Conservation (phyloP, 345 rosid species). For the Camelina hispida region DNA sequence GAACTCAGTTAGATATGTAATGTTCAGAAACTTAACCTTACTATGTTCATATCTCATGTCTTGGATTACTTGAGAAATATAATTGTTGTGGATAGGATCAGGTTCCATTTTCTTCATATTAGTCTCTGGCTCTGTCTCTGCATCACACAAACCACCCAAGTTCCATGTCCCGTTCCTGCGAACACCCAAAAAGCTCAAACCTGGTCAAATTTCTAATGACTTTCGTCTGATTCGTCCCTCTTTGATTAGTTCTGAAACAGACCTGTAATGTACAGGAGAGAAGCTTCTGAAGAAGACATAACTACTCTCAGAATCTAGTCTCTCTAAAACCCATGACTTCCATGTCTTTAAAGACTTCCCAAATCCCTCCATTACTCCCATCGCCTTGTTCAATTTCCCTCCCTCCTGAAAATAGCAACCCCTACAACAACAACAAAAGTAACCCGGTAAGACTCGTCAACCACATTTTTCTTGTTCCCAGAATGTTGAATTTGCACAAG, state of each 20-base stretch:
- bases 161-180: slow-evolving; percentile 79
- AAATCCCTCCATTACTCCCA: slow-evolving; percentile 72
- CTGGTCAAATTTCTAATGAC: slow-evolving; percentile 16
- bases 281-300: slow-evolving; percentile 75
- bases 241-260: slow-evolving; percentile 20
- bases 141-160: slow-evolving; percentile 68
- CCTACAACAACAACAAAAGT: slow-evolving; percentile 47
- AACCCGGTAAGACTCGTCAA: slow-evolving; percentile 9
- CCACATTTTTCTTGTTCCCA: slow-evolving; percentile 6
- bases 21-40: slow-evolving; percentile 67
- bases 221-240: neutral
- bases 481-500: neutral
- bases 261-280: slow-evolving; percentile 88
- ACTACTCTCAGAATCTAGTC: slow-evolving; percentile 52
- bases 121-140: slow-evolving; percentile 60
- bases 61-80: slow-evolving; percentile 56
- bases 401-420: slow-evolving; percentile 74
- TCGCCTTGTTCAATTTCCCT: slow-evolving; percentile 59
- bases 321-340: slow-evolving; percentile 63
- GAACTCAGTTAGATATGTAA: slow-evolving; percentile 70
- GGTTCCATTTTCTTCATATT: slow-evolving; percentile 51
- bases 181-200: slow-evolving; percentile 28
- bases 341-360: slow-evolving; percentile 64
- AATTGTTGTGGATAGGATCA: slow-evolving; percentile 61
- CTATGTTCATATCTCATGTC: slow-evolving; percentile 51